phyloP scores from a whole-genome alignment of 2,329 filamentous ascomycete species.

The Dactylonectria macrodidyma region DNA sequence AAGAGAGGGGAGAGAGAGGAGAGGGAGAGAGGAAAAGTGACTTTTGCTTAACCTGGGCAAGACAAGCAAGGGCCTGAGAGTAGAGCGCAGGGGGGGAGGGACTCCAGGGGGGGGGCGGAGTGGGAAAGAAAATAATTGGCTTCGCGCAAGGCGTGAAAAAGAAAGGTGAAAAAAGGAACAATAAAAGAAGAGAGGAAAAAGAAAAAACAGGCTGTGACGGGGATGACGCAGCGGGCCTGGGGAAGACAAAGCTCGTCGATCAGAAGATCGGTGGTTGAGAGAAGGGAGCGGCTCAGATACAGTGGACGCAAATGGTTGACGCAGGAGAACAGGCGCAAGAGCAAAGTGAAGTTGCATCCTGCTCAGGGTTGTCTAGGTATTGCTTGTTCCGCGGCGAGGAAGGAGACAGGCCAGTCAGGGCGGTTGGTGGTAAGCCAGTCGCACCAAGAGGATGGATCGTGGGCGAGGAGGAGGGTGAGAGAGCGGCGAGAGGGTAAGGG shows the following conservation, averaged over 20 bases:
- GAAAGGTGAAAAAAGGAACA: constrained; percentile 30
- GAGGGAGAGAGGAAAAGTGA: constrained; percentile 34
- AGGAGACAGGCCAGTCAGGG: constrained; percentile 18
- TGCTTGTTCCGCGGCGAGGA: constrained; percentile 18
- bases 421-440: constrained; percentile 24
- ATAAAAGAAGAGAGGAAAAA: constrained; percentile 26
- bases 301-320: neutral
- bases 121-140: constrained; percentile 27
- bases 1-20: constrained; percentile 23
- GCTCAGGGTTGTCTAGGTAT: constrained; percentile 1
- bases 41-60: constrained; percentile 32
- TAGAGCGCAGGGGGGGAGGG: constrained; percentile 34
- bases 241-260: constrained; percentile 12
- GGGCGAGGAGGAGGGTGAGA: constrained; percentile 21
- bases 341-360: neutral
- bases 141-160: constrained; percentile 31
- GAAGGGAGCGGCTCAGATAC: constrained; percentile 4
- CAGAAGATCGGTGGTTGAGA: constrained; percentile 9
- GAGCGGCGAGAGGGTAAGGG: constrained; percentile 19
- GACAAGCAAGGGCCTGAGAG: constrained; percentile 31
- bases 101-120: constrained; percentile 27
- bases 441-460: constrained; percentile 27
- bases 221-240: constrained; percentile 23
- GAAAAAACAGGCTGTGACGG: constrained; percentile 25
- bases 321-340: constrained; percentile 6